A percentile compares a stretch with the other conserved stretches of the same genome.
Evolutionary conservation across 2,329 filamentous ascomycete species (phyloP).

Genomic region (Penicillium concentricum): DNA sequence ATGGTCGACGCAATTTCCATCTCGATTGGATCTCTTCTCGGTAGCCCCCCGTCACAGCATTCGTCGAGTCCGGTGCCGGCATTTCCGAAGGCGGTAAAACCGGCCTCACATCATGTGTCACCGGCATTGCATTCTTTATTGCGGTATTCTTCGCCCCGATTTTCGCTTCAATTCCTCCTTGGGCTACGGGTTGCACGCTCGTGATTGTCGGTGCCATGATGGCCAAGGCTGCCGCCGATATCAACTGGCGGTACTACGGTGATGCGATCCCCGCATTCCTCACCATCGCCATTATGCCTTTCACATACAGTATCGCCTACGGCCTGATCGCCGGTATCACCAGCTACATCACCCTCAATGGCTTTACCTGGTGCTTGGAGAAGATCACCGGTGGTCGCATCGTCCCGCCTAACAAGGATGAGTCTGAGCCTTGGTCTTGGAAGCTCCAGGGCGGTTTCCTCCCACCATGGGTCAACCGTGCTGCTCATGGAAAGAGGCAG

Average conservation of each 20-base stretch:
- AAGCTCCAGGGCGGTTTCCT: slow-evolving; percentile 71
- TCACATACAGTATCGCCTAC: slow-evolving; percentile 85
- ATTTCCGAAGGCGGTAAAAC: slow-evolving; percentile 86
- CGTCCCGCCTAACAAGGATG: slow-evolving; percentile 69
- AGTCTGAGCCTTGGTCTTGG: slow-evolving; percentile 80
- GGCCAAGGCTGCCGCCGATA: slow-evolving; percentile 72
- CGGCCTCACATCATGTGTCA: slow-evolving; percentile 75
- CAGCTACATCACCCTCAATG: slow-evolving; percentile 75
- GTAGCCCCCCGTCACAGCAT: slow-evolving; percentile 81
- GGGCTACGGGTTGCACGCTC: slow-evolving; percentile 86
- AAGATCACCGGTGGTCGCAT: slow-evolving; percentile 66
- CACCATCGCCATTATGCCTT: slow-evolving; percentile 82
- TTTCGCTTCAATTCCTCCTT: slow-evolving; percentile 83
- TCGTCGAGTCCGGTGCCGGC: slow-evolving; percentile 84
- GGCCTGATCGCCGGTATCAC: slow-evolving; percentile 79
- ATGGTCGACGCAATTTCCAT: slow-evolving; percentile 77
- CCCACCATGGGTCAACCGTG: slow-evolving; percentile 69
- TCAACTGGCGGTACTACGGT: slow-evolving; percentile 86
- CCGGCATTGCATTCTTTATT: slow-evolving; percentile 81
- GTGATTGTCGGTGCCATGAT: slow-evolving; percentile 87
- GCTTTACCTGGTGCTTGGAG: slow-evolving; percentile 66
- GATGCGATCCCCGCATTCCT: slow-evolving; percentile 83
- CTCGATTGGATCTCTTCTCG: slow-evolving; percentile 75
- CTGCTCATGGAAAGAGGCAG: slow-evolving; percentile 65
- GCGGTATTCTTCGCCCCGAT: slow-evolving; percentile 87